Conservation (phyloP, 2,329 filamentous ascomycete genomes). For the Alternaria metachromatica region DNA sequence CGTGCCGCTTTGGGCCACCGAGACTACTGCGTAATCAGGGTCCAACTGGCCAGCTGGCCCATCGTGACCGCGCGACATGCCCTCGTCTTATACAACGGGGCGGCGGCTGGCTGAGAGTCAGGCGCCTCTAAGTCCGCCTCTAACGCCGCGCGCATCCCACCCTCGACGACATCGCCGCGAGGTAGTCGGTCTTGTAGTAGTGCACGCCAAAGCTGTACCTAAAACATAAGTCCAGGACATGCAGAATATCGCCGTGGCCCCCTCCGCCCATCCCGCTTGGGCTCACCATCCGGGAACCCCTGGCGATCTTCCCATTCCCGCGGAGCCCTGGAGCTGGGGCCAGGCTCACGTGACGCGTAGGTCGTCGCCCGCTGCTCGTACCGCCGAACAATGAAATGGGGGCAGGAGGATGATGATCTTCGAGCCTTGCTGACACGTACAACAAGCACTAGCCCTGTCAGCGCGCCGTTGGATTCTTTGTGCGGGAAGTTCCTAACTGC, state of each 20-base stretch:
- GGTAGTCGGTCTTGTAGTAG: not conserved
- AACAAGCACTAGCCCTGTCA: conserved; percentile 23
- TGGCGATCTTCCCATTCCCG: conserved; percentile 19
- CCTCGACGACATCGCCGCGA: not conserved
- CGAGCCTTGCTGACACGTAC: conserved; percentile 32
- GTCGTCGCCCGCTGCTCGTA: conserved; percentile 2
- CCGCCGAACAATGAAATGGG: conserved; percentile 15
- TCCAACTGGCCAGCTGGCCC: conserved; percentile 1
- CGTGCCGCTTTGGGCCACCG: not conserved
- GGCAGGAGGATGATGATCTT: conserved; percentile 11
- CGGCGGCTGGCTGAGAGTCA: not conserved
- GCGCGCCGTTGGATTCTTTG: conserved; percentile 5
- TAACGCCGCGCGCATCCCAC: not conserved
- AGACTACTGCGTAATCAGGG: not conserved
- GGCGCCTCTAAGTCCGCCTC: not conserved
- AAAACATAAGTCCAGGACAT: not conserved
- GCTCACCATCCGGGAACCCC: conserved; percentile 12
- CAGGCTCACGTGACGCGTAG: conserved; percentile 16
- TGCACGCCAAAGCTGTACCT: not conserved
- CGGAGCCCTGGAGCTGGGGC: conserved; percentile 2
- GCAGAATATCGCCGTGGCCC: not conserved
- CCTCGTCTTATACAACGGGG: not conserved
- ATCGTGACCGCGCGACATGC: not conserved
- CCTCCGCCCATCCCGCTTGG: conserved; percentile 2
- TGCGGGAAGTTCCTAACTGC: conserved; percentile 7